These are phyloP conservation scores for Fusarium denticulatum DNA, from an alignment of 2,329 filamentous ascomycete genomes.

Conservation along the genomic window DNA sequence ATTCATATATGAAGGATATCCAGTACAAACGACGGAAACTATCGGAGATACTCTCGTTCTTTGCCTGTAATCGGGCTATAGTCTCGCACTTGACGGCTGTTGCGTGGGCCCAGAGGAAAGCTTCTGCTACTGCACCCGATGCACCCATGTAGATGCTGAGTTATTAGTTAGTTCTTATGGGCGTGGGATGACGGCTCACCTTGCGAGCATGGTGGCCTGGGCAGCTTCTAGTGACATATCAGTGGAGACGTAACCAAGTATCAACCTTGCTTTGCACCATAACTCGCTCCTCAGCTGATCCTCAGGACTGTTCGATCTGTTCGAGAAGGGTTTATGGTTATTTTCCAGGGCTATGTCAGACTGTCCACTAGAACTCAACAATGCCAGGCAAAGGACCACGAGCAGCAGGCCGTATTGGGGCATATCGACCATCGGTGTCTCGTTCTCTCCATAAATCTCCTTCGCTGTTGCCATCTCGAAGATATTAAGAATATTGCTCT, in stretches of 20 bases:
- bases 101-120: slow-evolving; percentile 41
- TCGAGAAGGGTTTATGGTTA: not conserved
- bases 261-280: slow-evolving; percentile 40
- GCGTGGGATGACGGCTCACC: slow-evolving; percentile 5
- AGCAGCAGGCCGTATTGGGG: slow-evolving; percentile 9
- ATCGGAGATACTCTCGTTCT: slow-evolving; percentile 15
- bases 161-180: not conserved
- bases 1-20: slow-evolving; percentile 46
- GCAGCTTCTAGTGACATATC: slow-evolving; percentile 38
- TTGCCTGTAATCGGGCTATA: slow-evolving; percentile 26
- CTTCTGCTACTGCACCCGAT: slow-evolving; percentile 35
- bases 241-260: slow-evolving; percentile 33
- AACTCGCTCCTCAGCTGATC: not conserved
- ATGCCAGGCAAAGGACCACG: slow-evolving; percentile 7
- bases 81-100: slow-evolving; percentile 44
- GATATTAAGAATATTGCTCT: not conserved
- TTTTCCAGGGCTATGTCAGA: not conserved
- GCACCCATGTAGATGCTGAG: slow-evolving; percentile 42
- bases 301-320: not conserved
- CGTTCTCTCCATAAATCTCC: not conserved
- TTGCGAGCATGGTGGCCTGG: slow-evolving; percentile 45
- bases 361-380: not conserved
- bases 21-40: slow-evolving; percentile 43
- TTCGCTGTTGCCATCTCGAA: not conserved
- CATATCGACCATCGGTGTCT: not conserved